phyloP scores from a whole-genome alignment of 2,329 filamentous ascomycete species.

The Nothophaeocryptopus gaeumannii region DNA sequence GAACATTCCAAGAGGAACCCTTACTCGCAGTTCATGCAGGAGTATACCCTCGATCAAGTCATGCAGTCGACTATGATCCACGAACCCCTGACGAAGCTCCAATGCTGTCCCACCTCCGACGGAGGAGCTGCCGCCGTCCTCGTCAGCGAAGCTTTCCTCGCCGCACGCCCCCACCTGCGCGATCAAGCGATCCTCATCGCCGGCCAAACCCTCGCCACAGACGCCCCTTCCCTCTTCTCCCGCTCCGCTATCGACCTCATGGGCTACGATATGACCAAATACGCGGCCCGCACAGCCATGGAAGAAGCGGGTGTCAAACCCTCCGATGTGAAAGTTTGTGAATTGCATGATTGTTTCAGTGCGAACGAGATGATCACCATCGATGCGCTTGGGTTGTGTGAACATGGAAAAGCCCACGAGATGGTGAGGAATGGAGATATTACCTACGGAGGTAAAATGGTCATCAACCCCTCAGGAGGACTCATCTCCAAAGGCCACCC shows the following conservation, averaged over 20 bases:
- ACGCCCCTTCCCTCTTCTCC: conserved; percentile 76
- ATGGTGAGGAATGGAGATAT: conserved; percentile 84
- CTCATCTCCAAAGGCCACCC: conserved; percentile 96
- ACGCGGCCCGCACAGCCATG: conserved; percentile 66
- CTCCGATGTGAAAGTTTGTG: conserved; percentile 74
- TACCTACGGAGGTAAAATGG: conserved; percentile 76
- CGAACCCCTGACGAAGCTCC: conserved; percentile 89
- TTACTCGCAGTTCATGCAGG: conserved; percentile 91
- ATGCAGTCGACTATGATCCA: conserved; percentile 73
- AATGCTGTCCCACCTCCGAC: conserved; percentile 95
- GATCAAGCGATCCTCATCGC: conserved; percentile 83
- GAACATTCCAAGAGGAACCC: conserved; percentile 87
- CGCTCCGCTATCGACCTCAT: conserved; percentile 80
- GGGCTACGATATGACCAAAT: conserved; percentile 78
- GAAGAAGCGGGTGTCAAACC: conserved; percentile 66
- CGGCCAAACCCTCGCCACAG: conserved; percentile 80
- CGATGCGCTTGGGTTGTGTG: conserved; percentile 75
- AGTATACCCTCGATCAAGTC: conserved; percentile 84
- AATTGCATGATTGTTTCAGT: conserved; percentile 95
- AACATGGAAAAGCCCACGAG: conserved; percentile 82
- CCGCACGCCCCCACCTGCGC: conserved; percentile 75
- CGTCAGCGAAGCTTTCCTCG: conserved; percentile 84
- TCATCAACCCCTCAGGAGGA: conserved; percentile 57
- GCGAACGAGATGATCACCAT: conserved; percentile 91
- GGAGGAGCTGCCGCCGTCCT: conserved; percentile 84